Evolutionary conservation across 2,329 filamentous ascomycete genomes (phyloP), one percentile per base, ranked within the genome.

Genomic region (Colletotrichum sp.): DNA sequence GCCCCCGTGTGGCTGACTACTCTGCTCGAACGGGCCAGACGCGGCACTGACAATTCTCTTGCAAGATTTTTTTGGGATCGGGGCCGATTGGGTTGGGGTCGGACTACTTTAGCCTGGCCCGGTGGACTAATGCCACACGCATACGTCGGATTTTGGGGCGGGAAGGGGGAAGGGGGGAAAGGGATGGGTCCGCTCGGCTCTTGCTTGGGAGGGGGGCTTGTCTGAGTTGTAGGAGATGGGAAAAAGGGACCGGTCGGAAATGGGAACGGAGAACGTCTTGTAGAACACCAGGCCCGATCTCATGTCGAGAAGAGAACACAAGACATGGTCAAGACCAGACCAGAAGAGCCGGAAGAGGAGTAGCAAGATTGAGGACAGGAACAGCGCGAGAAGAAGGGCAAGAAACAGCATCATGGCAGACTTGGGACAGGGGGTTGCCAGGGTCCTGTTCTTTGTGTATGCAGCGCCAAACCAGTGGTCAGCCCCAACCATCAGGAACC

Each of bases 401-500:
- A 34, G 30, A 62, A 62, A 62, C 59, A 62, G 16, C n/a, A 30
- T 15, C n/a, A 39, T 65, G 62, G 34, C 16, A 68, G 26, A 68
- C 44, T 28, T 49, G 32, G 67, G 21, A 44, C 52, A 59, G 52
- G n/a, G 24, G 66, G 30, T n/a, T 21, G 52, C 28, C 52, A 59
- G 63, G 65, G 34, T 63, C 30, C 28, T 34, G 28, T 71, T 57
- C 62, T 66, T 71, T 67, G 71, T 55, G 66, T 39, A 63, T 32
- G 49, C 62, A 72, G 69, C 62, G 34, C 62, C 68, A 67, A 39
- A 62, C 28, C 63, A 55, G 52, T 16, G 21, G 39, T 57, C 68
- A 72, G 62, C 69, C 67, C 59, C 69, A 67, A 57, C 69, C 69
- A 72, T 67, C 60, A 75, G 70, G 70, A 70, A 76, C 70, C 57